Conservation (phyloP, 2,329 filamentous ascomycete species). For the Paraphoma chrysanthemicola region DNA sequence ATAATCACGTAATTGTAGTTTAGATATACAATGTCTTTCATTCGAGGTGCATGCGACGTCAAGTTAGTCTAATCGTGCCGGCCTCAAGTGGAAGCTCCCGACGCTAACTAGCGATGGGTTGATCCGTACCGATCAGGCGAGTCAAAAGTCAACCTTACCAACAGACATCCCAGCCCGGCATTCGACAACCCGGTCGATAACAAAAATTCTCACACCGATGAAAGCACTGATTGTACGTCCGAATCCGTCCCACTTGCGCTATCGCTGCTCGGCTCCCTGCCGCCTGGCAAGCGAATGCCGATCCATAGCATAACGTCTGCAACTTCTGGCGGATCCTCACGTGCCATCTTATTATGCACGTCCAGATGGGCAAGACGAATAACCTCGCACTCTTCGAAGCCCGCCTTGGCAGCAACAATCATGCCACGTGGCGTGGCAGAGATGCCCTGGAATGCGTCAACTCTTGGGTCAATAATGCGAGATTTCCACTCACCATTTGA, state of each 20-base stretch:
- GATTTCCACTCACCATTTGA: constrained; percentile 18
- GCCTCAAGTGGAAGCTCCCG: constrained; percentile 1
- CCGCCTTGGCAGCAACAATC: constrained; percentile 29
- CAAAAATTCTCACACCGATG: constrained; percentile 21
- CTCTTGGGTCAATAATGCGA: neutral
- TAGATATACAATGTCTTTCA: neutral
- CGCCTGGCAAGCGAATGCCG: constrained; percentile 13
- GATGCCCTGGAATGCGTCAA: constrained; percentile 20
- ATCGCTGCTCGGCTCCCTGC: constrained; percentile 3
- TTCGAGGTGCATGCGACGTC: neutral
- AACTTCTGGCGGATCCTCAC: constrained; percentile 1
- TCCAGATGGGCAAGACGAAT: constrained; percentile 20
- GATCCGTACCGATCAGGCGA: constrained; percentile 2
- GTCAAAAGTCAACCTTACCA: neutral
- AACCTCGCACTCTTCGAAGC: constrained; percentile 33
- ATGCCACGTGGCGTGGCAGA: constrained; percentile 35
- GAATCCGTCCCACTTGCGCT: constrained; percentile 7
- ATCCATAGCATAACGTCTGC: constrained; percentile 26
- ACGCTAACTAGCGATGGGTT: neutral
- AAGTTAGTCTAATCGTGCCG: constrained; percentile 5
- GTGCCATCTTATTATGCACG: constrained; percentile 3
- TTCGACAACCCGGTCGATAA: neutral
- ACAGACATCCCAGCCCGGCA: neutral
- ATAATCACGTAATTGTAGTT: too few species aligned
- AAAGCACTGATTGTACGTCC: constrained; percentile 7